Evolutionary conservation across 352 stramenopile species (phyloP), one percentile per base, ranked within the genome.

Genomic region (Aphanomyces cochlioides): DNA sequence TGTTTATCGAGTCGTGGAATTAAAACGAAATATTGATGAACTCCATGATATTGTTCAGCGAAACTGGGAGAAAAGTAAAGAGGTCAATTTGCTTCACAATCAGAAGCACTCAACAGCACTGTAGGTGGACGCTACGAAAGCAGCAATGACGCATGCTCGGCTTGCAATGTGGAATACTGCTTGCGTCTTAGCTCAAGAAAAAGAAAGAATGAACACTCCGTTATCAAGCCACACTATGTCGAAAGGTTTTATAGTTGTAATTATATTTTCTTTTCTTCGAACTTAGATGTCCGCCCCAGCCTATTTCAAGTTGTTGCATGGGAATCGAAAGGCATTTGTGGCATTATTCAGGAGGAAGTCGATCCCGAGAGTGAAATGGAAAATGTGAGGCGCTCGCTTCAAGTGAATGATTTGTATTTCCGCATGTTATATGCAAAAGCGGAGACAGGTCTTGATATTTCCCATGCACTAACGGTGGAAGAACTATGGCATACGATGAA

Each of bases 401-500:
- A 90, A 73, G 77, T 76, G 7, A 78, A 89, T 41, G 79, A 88
- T 69, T 58, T 78, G n/a, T 19, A 79, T 7, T 73, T 92, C 56
- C 81, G 80, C 0, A 75, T 81, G 40, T 40, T 92, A 28, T 92
- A 92, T 75, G 77, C 75, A 19, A 80, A 77, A 47, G 73, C 82
- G 28, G 28, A 28, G 28, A 28, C 28, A 53, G 75, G 77, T 2
- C 36, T 72, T 3, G 75, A 79, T 4, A 73, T 78, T 19, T 74
- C 74, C 13, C 74, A 89, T 61, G 84, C 79, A 5, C 69, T 85
- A 60, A 89, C 73, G 36, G 73, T 90, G 8, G 83, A 90, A 19
- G 84, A 89, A 38, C 57, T 92, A 7, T 92, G 83, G 81, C 84
- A 89, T 47, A 60, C 87, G 37, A 77, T 88, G 71, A 90, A 90